These are phyloP conservation scores for Actinomucor elegans DNA, from an alignment of 371 early-diverging fungal species.

Conservation along the genomic window DNA sequence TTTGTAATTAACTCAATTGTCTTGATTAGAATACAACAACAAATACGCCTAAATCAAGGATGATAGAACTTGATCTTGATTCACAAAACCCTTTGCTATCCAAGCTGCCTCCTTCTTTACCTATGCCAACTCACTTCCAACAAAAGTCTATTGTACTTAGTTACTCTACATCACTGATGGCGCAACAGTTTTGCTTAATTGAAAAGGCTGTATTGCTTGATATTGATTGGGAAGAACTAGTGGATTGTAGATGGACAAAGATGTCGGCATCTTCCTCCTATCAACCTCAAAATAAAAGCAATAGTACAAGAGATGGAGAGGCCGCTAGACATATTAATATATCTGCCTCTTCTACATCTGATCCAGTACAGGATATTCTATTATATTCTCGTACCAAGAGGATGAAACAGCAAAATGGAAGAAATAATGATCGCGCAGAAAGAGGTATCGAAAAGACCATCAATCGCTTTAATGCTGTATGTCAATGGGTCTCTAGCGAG, in stretches of 20 bases:
- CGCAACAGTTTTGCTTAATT: conserved; percentile 62
- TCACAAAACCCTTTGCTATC: background rate
- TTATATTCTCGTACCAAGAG: conserved; percentile 20
- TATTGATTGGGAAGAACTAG: conserved; percentile 66
- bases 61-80: conserved; percentile 9
- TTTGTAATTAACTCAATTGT: too few species aligned
- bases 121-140: background rate
- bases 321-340: too few species aligned
- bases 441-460: conserved; percentile 62
- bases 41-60: conserved; percentile 10
- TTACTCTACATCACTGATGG: conserved; percentile 57
- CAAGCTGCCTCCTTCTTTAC: background rate
- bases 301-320: too few species aligned
- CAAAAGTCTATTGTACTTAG: conserved; percentile 11
- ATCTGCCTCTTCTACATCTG: too few species aligned
- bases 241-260: conserved; percentile 63
- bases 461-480: conserved; percentile 67
- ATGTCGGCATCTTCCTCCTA: conserved; percentile 23
- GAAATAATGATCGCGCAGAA: conserved; percentile 4
- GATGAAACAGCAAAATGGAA: conserved; percentile 19
- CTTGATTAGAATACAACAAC: background rate
- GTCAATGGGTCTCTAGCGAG: conserved; percentile 74
- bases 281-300: conserved; percentile 2
- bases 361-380: background rate
- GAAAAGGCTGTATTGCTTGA: conserved; percentile 53